phyloP scores from a whole-genome alignment of 2,329 filamentous ascomycete genomes.

The Colletotrichum sp. region DNA sequence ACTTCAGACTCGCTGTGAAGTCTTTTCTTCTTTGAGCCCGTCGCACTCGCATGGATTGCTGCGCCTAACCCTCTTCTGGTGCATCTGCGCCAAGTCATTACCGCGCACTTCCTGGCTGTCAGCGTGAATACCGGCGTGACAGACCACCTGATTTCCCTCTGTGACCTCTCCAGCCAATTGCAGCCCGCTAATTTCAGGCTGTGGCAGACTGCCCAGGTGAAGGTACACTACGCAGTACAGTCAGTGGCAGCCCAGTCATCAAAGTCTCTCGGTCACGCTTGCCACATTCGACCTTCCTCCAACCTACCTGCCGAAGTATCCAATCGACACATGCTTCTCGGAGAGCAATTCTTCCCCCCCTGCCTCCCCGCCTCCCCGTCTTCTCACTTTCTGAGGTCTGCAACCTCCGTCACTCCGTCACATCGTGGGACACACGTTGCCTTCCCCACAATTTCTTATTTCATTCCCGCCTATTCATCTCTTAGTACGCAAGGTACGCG shows the following conservation, averaged over 20 bases:
- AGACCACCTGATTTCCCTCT: slow-evolving; percentile 5
- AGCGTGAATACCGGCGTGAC: slow-evolving; percentile 12
- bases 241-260: not conserved
- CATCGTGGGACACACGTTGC: slow-evolving; percentile 4
- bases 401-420: slow-evolving; percentile 14
- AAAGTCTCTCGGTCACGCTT: slow-evolving; percentile 6
- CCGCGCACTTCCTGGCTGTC: not conserved
- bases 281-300: not conserved
- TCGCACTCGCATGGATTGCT: slow-evolving; percentile 21
- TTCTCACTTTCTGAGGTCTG: slow-evolving; percentile 5
- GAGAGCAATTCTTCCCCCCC: not conserved
- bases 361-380: not conserved
- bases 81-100: not conserved
- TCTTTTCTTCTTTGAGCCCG: not conserved
- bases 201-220: not conserved
- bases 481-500: not conserved
- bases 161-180: not conserved
- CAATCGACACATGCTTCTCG: slow-evolving; percentile 4
- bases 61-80: not conserved
- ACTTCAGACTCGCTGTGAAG: slow-evolving; percentile 9
- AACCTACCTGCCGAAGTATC: not conserved
- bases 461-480: slow-evolving; percentile 8
- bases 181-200: not conserved
- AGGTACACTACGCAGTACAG: not conserved
- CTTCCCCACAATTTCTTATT: slow-evolving; percentile 18